A percentile compares a stretch with the other conserved stretches of the same genome.
Conservation (phyloP, 495 filamentous ascomycete species). For the Hypoxylon subgilvum region DNA sequence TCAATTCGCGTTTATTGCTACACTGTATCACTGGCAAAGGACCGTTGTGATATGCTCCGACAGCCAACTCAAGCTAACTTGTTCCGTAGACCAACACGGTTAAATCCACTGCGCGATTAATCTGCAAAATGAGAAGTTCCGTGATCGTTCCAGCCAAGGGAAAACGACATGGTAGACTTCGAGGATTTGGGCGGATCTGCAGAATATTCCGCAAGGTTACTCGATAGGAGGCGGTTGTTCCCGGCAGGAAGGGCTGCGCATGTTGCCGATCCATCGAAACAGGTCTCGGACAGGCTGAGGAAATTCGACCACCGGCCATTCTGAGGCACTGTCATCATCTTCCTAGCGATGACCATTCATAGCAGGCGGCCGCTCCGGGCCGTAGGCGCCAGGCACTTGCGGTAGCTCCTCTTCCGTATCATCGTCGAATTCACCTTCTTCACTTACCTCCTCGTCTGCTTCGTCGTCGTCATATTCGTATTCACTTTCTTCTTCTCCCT, state of each 20-base stretch:
- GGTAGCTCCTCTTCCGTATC: slow-evolving; percentile 48
- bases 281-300: slow-evolving; percentile 11
- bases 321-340: slow-evolving; percentile 20
- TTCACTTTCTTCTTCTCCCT: slow-evolving; percentile 77
- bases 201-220: neutral
- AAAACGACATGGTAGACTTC: too few relatives aligned
- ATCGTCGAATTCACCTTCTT: slow-evolving; percentile 48
- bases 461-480: slow-evolving; percentile 50
- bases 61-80: slow-evolving; percentile 6
- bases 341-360: slow-evolving; percentile 47
- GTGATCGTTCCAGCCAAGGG: too few relatives aligned
- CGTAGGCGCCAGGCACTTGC: slow-evolving; percentile 39
- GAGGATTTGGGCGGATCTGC: too few relatives aligned
- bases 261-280: slow-evolving; percentile 14
- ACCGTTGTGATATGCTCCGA: slow-evolving; percentile 14
- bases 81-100: slow-evolving; percentile 24
- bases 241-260: neutral
- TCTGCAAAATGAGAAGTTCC: slow-evolving; percentile 14
- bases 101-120: neutral
- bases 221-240: neutral
- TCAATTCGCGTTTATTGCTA: slow-evolving; percentile 44
- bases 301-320: slow-evolving; percentile 20
- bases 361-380: slow-evolving; percentile 45
- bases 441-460: slow-evolving; percentile 58
- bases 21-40: slow-evolving; percentile 35